Evolutionary conservation across 805 yeast genomes (phyloP), one percentile per base, ranked within the genome.

Genomic region (Candida boleticola): DNA sequence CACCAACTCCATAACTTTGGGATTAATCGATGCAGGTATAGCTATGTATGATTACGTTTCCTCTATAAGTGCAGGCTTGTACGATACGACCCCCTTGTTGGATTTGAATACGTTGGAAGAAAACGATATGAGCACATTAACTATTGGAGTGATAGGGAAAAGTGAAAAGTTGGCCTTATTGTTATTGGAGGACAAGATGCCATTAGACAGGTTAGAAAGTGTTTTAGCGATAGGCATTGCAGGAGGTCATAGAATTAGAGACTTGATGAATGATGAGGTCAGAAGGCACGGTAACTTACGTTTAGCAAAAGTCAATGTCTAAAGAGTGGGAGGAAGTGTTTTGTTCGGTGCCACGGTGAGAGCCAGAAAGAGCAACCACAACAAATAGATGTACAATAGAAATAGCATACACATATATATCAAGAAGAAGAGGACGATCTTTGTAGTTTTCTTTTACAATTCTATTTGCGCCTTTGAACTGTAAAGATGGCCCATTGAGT

Each of bases 11-110:
- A 78, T 87, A 33, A 88, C 97, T 1, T 67, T 93, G 52, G 97
- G 96, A 0, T 71, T 93, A 34, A 80, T 93, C 26, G 98, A 93
- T 64, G 97, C 98, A 1, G 98, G 98, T 38, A 83, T 93, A 36
- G 85, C 97, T 4, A 83, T 93, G 84, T 85, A 84, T 57, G 98
- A 93, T 59, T 90, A 88, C 58, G 84, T 92, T 13, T 78, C 89
- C 42, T 81, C 95, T 1, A 77, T 88, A 13, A 76, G 84, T 22
- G 85, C 89, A 4, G 97, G 97, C 0, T 63, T 87, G 17, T 82
- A 80, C 53, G 96, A 88, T 52, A 82, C 78, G 34, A 65, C 72
- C 5, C 89, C 96, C 11, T 66, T 93, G 44, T 68, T 93, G 37
- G 99, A 92, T 59, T 75, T 90, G 45, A 89, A 87, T 59, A 72